Conservation (phyloP, 805 yeast genomes). For the Wickerhamomyces tratensis region DNA sequence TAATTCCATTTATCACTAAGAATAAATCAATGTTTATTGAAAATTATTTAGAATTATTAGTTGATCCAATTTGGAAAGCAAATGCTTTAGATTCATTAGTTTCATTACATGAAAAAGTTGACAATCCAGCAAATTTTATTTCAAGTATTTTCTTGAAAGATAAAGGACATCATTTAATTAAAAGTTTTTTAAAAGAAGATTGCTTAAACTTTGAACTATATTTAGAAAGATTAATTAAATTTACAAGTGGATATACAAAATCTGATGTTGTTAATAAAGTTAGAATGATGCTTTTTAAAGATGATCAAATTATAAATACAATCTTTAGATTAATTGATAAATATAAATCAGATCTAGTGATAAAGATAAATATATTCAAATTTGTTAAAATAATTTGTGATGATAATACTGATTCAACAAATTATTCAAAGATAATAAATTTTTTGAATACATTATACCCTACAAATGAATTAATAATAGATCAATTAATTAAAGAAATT, state of each 20-base stretch:
- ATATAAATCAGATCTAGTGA: slow-evolving; percentile 6
- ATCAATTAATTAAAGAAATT: slow-evolving; percentile 14
- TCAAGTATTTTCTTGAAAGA: slow-evolving; percentile 16
- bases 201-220: slow-evolving; percentile 34
- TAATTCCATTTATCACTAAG: slow-evolving; percentile 21
- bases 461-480: slow-evolving; percentile 10
- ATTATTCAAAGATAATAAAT: slow-evolving; percentile 5
- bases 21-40: slow-evolving; percentile 19
- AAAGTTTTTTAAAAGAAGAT: slow-evolving; percentile 30
- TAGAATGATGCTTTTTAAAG: slow-evolving; percentile 10
- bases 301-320: slow-evolving; percentile 4
- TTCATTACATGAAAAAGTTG: slow-evolving; percentile 25
- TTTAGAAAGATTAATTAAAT: slow-evolving; percentile 28
- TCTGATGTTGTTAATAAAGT: slow-evolving; percentile 12
- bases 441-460: slow-evolving; percentile 3
- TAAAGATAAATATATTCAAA: slow-evolving; percentile 14
- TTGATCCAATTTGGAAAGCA: slow-evolving; percentile 44
- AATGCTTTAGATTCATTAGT: slow-evolving; percentile 36
- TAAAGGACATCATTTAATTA: slow-evolving; percentile 23
- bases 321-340: slow-evolving; percentile 6
- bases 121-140: slow-evolving; percentile 17
- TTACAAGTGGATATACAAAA: slow-evolving; percentile 11
- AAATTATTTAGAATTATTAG: slow-evolving; percentile 25
- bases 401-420: slow-evolving; percentile 6
- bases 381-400: slow-evolving; percentile 8